These are phyloP conservation scores for Lentinus tigrinus DNA, from an alignment of 768 basidiomycete species.

Conservation along the genomic window DNA sequence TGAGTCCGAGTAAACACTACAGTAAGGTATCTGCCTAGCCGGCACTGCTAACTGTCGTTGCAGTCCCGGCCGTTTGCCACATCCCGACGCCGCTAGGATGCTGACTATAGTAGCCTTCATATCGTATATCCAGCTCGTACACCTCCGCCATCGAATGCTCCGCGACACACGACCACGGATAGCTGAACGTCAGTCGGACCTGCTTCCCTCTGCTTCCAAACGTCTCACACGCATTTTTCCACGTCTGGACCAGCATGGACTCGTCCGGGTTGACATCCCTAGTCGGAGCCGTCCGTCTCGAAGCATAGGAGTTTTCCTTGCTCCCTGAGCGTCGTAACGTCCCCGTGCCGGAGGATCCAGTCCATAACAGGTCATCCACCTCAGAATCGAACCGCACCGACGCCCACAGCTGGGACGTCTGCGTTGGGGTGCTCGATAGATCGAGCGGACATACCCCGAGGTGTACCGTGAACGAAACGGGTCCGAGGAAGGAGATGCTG, in stretches of 20 bases:
- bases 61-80: not conserved
- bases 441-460: conserved; percentile 9
- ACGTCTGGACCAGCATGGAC: conserved; percentile 10
- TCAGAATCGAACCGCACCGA: conserved; percentile 8
- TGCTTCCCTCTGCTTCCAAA: not conserved
- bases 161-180: not conserved
- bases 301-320: too few relatives aligned
- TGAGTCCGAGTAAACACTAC: too few relatives aligned
- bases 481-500: conserved; percentile 7
- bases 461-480: conserved; percentile 10
- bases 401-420: conserved; percentile 9
- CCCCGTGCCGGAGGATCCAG: not conserved
- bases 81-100: not conserved
- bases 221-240: not conserved
- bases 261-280: conserved; percentile 4
- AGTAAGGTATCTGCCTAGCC: not conserved
- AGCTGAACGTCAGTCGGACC: conserved; percentile 9
- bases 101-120: not conserved
- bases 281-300: not conserved
- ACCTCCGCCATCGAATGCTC: conserved; percentile 3
- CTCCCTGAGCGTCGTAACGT: not conserved
- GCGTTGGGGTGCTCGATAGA: not conserved
- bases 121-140: conserved; percentile 13
- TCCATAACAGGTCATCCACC: not conserved
- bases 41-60: not conserved